Base-by-base conservation (phyloP, 306 rosid genomes). In the Prunus davidiana region DNA sequence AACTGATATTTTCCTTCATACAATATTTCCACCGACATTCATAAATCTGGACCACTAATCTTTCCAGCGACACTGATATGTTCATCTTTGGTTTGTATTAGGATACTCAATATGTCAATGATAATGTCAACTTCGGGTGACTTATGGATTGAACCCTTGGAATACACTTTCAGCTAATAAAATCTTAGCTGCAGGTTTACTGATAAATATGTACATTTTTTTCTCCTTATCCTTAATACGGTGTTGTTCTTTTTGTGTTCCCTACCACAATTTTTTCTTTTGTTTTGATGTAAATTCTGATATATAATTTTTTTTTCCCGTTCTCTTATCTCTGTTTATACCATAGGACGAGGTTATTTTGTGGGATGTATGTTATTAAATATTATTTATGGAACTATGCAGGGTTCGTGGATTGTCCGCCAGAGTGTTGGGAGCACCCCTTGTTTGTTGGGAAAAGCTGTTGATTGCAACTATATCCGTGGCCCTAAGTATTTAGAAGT, bases 401-500 rank as follows among this genome's bases (percentile, higher is more conserved):
- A 95, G 99, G 99, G 99, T 52, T 95, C 99, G 41, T 95, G 99
- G 97, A 95, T 95, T 87, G 99, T 95, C 78, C 97, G 99, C 77
- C 99, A 95, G 80, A 95, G 99, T 87, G 99, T 95, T 74, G 99
- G 99, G 41, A 95, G 97, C 83, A 90, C 92, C 32, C 99, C 97
- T 56, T 95, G 99, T 87, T 82, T 95, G 79, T 85, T 95, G 84
- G 99, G 99, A 79, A 95, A 95, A 87, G 99, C 99, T 51, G 97
- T 95, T 65, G 99, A 95, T 87, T 89, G 97, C 91, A 95, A 89
- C 86, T 92, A 95, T 72, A 87, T 95, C 64, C 97, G 97, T 28
- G 97, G 92, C 61, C 85, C 99, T 15, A 92, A 89, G 76, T 95
- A 92, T 82, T 87, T 95, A 77, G 99, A 95, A 79, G 99, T 95